Evolutionary conservation across 2,329 filamentous ascomycete species (phyloP).

Genomic region (Colletotrichum magnum): DNA sequence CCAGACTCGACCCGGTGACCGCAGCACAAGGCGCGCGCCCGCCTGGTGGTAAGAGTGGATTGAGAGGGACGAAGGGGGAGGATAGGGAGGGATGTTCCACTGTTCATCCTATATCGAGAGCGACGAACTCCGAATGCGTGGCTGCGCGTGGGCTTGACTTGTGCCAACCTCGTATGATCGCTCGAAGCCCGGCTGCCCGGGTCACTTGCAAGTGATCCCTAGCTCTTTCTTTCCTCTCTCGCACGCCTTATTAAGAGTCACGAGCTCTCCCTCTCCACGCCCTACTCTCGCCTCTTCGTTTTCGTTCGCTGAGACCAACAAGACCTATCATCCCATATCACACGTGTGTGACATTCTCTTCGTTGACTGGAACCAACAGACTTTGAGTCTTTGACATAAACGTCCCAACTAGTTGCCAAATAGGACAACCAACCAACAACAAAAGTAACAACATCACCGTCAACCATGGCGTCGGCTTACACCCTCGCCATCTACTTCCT

Average conservation of each 20-base stretch:
- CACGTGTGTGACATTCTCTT: not conserved
- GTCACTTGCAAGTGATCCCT: not conserved
- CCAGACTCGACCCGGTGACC: no score
- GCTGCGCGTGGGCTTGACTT: not conserved
- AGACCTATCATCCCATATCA: constrained; percentile 1
- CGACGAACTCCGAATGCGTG: not conserved
- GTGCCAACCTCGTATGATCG: not conserved
- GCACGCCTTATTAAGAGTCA: no score
- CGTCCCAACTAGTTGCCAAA: no score
- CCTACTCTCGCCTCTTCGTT: not conserved
- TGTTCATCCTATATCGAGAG: not conserved
- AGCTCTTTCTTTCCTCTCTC: not conserved
- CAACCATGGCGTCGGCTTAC: constrained; percentile 28
- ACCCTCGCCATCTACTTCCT: constrained; percentile 17
- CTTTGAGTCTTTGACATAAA: not conserved
- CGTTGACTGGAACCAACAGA: not conserved
- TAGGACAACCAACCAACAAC: no score
- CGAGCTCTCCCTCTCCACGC: no score
- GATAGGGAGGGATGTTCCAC: not conserved
- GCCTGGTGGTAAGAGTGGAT: no score
- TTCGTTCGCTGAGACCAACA: not conserved
- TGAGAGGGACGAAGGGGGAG: no score
- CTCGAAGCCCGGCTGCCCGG: not conserved
- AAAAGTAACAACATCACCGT: not conserved
- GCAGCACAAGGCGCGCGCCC: no score